Base-by-base conservation (phyloP, 352 stramenopile species). In the Poterioochromonas sp. region DNA sequence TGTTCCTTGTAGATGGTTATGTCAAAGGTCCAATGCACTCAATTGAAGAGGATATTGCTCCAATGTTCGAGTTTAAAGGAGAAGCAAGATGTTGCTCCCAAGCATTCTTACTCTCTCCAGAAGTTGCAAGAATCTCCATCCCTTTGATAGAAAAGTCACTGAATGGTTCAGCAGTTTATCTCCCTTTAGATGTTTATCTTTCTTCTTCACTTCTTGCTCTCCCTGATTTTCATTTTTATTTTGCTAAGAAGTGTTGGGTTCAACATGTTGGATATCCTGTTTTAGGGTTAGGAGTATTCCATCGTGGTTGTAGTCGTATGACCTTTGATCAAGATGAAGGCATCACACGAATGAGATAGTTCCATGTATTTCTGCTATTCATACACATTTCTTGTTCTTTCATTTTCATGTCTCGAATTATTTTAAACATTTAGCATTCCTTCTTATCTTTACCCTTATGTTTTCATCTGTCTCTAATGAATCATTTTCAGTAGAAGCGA, bases 1-100 rank as follows among this genome's bases (percentile, higher is more conserved):
- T 68, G 11, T 68, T 68, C 34, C 11, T 68, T 8, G 34, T 68
- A 18, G 58, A 68, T 68, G 58, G 58, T 26, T 68, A 68, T 26
- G 58, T 68, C 26, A 32, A 39, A 40, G 29, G 29, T 68, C 12
- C 12, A 15, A 68, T 37, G 29, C 29, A 26, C 5, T 40, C 26
- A 8, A 39, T 37, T 18, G 58, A 68, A 11, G 58, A 68, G 29
- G 58, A 39, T 29, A 26, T 29, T 40, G 12, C 5, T 37, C 5
- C 26, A 18, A 18, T 68, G 29, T 18, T 68, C 11, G 5, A 11
- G 5, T 68, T 68, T 39, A 32, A 68, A 8, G 58, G 58, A 32
- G 58, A 68, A 29, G 58, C 26, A 12, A 32, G 58, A 18, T 68
- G 58, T 26, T 68, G 58, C 58, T 68, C 58, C 5, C 58, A 68